Evolutionary conservation across 2,329 filamentous ascomycete species (phyloP).

Genomic region (Fusarium cicatricum): DNA sequence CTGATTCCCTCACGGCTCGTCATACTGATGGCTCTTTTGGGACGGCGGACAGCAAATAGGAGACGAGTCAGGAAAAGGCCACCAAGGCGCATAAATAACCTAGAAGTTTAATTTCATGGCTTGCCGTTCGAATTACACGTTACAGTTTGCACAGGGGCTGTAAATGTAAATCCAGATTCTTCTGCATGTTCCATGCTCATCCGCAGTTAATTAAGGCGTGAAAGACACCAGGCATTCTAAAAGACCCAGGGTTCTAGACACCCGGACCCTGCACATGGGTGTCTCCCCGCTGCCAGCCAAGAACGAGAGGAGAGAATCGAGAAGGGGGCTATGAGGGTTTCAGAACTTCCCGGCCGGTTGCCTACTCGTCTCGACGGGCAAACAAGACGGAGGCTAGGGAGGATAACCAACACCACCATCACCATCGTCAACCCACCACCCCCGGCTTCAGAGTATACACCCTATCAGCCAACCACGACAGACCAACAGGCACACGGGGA

Average conservation of each 20-base stretch:
- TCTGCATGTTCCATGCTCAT: conserved; percentile 1
- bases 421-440: conserved; percentile 32
- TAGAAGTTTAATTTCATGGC: conserved; percentile 30
- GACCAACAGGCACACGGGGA: conserved; percentile 31
- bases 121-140: background rate
- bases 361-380: conserved; percentile 1
- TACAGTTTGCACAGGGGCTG: conserved; percentile 4
- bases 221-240: background rate
- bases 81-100: conserved; percentile 18
- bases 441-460: conserved; percentile 17
- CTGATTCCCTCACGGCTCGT: conserved; percentile 19
- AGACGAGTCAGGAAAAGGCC: conserved; percentile 6
- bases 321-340: conserved; percentile 18
- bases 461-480: conserved; percentile 26
- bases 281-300: conserved; percentile 13
- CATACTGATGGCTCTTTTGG: conserved; percentile 19
- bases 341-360: conserved; percentile 11
- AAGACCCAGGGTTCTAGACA: conserved; percentile 1
- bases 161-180: conserved; percentile 7
- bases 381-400: conserved; percentile 1
- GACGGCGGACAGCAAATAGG: conserved; percentile 16
- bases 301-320: background rate
- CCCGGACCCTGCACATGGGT: conserved; percentile 25
- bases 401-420: conserved; percentile 24
- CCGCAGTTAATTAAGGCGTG: conserved; percentile 2